These are phyloP conservation scores for Aspergillus panamensis DNA, from an alignment of 495 filamentous ascomycete species.

Conservation along the genomic window DNA sequence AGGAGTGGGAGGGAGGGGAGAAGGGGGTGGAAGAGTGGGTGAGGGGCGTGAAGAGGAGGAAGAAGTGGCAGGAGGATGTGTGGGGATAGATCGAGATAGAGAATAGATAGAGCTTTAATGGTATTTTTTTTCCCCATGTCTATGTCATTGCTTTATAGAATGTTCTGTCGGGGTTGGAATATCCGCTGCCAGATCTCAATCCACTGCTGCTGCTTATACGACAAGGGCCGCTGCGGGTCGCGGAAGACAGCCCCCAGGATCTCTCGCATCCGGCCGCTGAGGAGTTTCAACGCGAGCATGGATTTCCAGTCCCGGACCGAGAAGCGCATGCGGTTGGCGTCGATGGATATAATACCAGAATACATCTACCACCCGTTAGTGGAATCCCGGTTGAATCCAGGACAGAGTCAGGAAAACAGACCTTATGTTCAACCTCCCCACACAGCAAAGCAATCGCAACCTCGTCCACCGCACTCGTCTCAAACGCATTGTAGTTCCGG, in stretches of 20 bases:
- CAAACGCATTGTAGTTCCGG: constrained; percentile 81
- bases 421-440: constrained; percentile 80
- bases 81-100: constrained; percentile 26
- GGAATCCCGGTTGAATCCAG: no score
- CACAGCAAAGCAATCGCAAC: constrained; percentile 80
- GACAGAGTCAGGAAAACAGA: constrained; percentile 29
- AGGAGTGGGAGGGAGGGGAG: constrained; percentile 32
- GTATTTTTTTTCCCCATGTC: no score
- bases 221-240: constrained; percentile 63
- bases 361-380: constrained; percentile 53
- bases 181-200: constrained; percentile 62
- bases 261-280: constrained; percentile 65
- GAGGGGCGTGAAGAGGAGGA: constrained; percentile 41
- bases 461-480: constrained; percentile 76
- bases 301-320: constrained; percentile 84
- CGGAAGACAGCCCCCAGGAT: constrained; percentile 68
- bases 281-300: constrained; percentile 75
- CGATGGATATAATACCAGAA: constrained; percentile 78
- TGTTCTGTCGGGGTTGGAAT: constrained; percentile 18
- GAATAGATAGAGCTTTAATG: no score
- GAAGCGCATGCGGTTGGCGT: constrained; percentile 85
- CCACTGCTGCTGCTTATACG: constrained; percentile 68
- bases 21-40: constrained; percentile 39
- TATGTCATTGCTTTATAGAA: not conserved
- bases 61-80: constrained; percentile 52